phyloP scores from a whole-genome alignment of 108 stramenopile species.

The Conticribra weissflogii region DNA sequence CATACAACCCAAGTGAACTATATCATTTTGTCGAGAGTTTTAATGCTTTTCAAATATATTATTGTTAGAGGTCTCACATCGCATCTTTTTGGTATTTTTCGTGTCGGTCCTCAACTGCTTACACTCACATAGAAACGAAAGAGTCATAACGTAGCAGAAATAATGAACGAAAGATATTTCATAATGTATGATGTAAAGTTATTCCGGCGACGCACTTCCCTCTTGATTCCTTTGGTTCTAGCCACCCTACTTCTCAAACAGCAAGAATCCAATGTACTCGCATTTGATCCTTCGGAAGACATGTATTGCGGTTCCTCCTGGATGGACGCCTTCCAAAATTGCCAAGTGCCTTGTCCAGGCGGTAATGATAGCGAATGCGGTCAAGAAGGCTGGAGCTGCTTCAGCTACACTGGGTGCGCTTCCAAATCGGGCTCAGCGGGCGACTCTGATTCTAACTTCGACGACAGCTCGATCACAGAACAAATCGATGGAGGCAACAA shows the following conservation, averaged over 20 bases:
- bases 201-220: no score
- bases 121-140: no score
- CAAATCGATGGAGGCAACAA: neutral
- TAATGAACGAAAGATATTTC: no score
- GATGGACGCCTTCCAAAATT: conserved; percentile 9
- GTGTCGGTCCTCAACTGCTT: no score
- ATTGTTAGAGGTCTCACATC: no score
- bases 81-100: no score
- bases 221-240: no score
- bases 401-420: neutral
- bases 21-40: no score
- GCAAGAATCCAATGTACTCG: neutral
- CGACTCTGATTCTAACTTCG: neutral
- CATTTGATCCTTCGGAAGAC: neutral
- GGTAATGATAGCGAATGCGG: neutral
- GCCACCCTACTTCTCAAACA: neutral
- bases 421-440: neutral
- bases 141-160: no score
- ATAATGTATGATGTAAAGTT: no score
- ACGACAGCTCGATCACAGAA: neutral
- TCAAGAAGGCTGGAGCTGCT: neutral
- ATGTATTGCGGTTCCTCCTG: neutral
- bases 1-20: no score
- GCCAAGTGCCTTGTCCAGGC: neutral
- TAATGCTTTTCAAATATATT: no score